Conservation (phyloP, 371 early-diverging fungal species). For the Rhizomucor pusillus region DNA sequence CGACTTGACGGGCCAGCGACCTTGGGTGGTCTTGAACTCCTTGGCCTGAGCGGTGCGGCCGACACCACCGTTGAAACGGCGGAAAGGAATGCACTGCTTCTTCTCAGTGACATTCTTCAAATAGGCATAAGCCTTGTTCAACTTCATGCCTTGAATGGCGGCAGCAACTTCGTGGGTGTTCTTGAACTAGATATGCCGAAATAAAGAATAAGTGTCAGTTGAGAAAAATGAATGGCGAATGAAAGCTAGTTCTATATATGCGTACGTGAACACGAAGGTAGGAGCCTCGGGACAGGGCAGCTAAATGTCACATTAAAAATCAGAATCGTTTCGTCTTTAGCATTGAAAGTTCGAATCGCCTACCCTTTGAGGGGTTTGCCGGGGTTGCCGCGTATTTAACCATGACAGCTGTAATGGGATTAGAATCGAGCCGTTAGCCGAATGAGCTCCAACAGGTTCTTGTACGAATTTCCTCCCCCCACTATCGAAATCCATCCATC, state of each 20-base stretch:
- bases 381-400: constrained; percentile 62
- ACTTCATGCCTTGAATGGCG: constrained; percentile 93
- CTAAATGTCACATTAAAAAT: constrained; percentile 33
- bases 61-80: constrained; percentile 94
- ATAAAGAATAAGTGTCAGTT: neutral
- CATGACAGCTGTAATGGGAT: constrained; percentile 24
- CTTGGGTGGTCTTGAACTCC: constrained; percentile 87
- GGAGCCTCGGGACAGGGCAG: constrained; percentile 92
- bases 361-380: constrained; percentile 54
- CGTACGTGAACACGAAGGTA: constrained; percentile 95
- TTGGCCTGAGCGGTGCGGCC: constrained; percentile 98
- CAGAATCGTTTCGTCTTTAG: neutral
- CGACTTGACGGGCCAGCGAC: constrained; percentile 98
- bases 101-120: constrained; percentile 92
- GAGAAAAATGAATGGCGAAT: too few species aligned
- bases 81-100: constrained; percentile 98
- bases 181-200: constrained; percentile 59
- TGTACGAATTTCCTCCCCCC: neutral
- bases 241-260: constrained; percentile 16
- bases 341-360: constrained; percentile 11
- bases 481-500: too few species aligned
- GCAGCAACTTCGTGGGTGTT: constrained; percentile 98
- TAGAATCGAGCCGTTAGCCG: too few species aligned
- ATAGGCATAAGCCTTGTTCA: constrained; percentile 93
- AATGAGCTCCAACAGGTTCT: too few species aligned